A percentile compares a stretch with the other conserved stretches of the same genome.
These are phyloP conservation scores for Sherardia arvensis DNA, from an alignment of 257 asterid genomes.

Conservation along the genomic window DNA sequence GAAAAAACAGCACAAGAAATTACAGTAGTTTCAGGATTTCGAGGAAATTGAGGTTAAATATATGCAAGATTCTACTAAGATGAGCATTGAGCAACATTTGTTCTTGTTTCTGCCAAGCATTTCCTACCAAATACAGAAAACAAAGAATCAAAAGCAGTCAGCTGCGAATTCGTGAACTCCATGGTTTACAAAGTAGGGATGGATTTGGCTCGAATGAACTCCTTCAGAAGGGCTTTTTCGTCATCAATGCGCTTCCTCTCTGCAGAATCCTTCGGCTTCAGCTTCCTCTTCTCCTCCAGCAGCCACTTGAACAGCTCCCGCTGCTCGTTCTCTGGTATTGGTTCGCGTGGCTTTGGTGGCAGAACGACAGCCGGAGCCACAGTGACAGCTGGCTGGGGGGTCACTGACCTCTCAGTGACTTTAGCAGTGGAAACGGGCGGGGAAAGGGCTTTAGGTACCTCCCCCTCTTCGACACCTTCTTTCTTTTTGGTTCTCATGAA, in stretches of 20 bases:
- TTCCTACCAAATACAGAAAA: slow-evolving; percentile 1
- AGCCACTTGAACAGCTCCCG: slow-evolving; percentile 75
- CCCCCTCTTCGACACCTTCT: neutral
- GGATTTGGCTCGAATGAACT: slow-evolving; percentile 61
- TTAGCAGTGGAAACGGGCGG: neutral
- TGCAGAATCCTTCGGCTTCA: slow-evolving; percentile 51
- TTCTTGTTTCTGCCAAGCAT: neutral
- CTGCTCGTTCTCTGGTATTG: slow-evolving; percentile 61
- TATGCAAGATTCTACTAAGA: neutral
- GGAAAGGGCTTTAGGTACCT: neutral
- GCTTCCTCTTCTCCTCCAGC: slow-evolving; percentile 74
- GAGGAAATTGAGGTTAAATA: neutral
- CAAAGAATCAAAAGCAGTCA: neutral
- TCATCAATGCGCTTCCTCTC: slow-evolving; percentile 79
- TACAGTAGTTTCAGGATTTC: no score
- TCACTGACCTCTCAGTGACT: neutral
- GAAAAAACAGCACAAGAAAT: no score
- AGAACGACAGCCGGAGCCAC: slow-evolving; percentile 12
- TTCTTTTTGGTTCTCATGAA: slow-evolving; percentile 1
- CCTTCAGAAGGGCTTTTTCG: slow-evolving; percentile 78
- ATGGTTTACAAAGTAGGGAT: slow-evolving; percentile 34
- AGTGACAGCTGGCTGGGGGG: neutral
- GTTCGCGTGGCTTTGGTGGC: slow-evolving; percentile 37
- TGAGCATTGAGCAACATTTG: neutral
- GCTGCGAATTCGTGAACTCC: neutral